Conservation (phyloP, 148 eudicot species). For the Silene latifolia region DNA sequence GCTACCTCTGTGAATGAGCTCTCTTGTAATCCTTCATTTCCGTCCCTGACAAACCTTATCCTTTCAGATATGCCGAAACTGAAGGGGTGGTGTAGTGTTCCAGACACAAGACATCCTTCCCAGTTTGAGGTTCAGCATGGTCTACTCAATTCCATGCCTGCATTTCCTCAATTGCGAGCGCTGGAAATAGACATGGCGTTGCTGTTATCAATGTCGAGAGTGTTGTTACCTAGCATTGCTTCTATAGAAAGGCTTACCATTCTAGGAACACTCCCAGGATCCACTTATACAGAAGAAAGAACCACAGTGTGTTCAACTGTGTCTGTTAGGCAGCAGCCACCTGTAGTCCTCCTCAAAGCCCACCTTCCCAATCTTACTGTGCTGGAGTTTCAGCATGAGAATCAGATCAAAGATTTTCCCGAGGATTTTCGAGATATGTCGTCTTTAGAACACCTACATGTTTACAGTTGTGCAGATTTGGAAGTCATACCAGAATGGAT, state of each 20-base stretch:
- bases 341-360: neutral
- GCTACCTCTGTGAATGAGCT: neutral
- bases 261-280: neutral
- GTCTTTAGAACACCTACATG: neutral
- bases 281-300: neutral
- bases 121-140: neutral
- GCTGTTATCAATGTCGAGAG: neutral
- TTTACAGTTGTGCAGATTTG: neutral
- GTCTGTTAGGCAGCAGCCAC: neutral
- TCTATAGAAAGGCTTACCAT: neutral
- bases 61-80: neutral
- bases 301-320: neutral
- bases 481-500: neutral
- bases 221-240: neutral
- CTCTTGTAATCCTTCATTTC: neutral
- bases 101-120: neutral
- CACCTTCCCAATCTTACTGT: neutral
- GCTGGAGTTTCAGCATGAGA: neutral
- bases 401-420: neutral
- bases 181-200: neutral
- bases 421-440: neutral
- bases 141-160: neutral
- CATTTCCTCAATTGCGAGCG: neutral
- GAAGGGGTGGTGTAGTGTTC: neutral
- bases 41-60: neutral